A percentile compares a stretch with the other conserved stretches of the same genome.
phyloP scores from a whole-genome alignment of 208 protist genomes.

The Porcisia deanei region DNA sequence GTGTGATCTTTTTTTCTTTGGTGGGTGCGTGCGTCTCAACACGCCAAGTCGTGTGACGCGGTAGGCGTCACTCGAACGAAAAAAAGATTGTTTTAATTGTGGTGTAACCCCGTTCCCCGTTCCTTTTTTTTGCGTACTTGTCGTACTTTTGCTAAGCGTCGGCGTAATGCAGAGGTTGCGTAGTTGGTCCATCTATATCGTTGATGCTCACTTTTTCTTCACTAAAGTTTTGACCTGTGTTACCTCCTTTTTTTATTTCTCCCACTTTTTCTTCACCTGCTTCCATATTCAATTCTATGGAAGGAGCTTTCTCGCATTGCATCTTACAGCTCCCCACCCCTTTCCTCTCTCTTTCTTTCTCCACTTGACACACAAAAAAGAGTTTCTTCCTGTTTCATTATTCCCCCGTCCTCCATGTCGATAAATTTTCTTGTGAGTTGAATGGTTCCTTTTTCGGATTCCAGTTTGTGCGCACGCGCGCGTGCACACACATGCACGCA shows the following conservation, averaged over 20 bases:
- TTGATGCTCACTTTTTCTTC: conserved; percentile 8
- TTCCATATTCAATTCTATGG: not conserved
- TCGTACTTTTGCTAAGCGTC: not conserved
- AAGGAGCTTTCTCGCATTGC: not conserved
- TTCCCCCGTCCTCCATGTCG: not conserved
- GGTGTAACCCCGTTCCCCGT: not conserved
- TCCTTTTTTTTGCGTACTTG: not conserved
- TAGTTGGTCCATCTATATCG: conserved; percentile 8
- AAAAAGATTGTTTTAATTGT: not conserved
- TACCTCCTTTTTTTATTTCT: not conserved
- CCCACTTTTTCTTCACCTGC: not conserved
- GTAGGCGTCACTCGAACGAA: not conserved
- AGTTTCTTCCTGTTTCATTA: no score
- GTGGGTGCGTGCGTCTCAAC: not conserved
- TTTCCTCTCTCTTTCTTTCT: not conserved
- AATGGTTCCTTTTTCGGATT: not conserved
- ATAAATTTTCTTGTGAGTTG: not conserved
- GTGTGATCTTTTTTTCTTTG: not conserved
- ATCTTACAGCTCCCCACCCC: no score
- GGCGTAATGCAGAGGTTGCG: not conserved
- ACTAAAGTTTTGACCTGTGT: not conserved
- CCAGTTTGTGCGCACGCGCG: not conserved
- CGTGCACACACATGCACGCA: not conserved
- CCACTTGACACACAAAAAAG: not conserved
- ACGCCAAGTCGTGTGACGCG: not conserved